phyloP scores from a whole-genome alignment of 2,329 filamentous ascomycete genomes.

The Botrytis tulipae region DNA sequence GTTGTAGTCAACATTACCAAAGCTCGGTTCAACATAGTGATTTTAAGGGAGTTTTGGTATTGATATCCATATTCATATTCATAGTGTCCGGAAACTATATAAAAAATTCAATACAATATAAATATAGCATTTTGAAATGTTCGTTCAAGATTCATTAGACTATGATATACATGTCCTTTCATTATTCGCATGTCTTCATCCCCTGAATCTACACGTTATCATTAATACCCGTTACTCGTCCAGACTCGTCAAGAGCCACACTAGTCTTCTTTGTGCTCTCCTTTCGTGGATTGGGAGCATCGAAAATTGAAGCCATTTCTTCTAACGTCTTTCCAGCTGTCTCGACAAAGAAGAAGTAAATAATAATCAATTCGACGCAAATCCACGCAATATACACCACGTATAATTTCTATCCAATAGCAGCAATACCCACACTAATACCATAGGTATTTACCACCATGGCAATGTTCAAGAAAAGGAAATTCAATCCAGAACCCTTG shows the following conservation, averaged over 20 bases:
- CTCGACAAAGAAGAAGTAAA: conserved; percentile 40
- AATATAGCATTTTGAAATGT: background rate
- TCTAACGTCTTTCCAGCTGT: conserved; percentile 34
- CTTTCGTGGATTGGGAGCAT: conserved; percentile 5
- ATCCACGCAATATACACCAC: conserved; percentile 33
- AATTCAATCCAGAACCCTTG: conserved; percentile 48
- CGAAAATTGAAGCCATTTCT: conserved; percentile 32
- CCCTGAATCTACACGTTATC: background rate
- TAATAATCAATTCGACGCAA: conserved; percentile 26
- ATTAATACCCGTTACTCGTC: background rate
- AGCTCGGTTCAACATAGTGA: background rate
- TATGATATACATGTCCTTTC: background rate
- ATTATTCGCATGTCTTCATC: too few relatives aligned
- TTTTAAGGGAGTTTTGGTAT: conserved; percentile 3
- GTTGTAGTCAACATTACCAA: background rate
- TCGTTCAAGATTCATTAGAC: background rate
- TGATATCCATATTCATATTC: conserved; percentile 12
- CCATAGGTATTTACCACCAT: conserved; percentile 43
- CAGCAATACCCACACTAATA: conserved; percentile 41
- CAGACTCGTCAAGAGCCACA: background rate
- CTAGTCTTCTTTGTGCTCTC: background rate
- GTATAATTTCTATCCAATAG: conserved; percentile 40
- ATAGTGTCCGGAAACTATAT: background rate
- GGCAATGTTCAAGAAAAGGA: conserved; percentile 39
- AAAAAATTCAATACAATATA: background rate